These are phyloP conservation scores for Cadophora sp. DNA, from an alignment of 2,329 filamentous ascomycete genomes.

Conservation along the genomic window DNA sequence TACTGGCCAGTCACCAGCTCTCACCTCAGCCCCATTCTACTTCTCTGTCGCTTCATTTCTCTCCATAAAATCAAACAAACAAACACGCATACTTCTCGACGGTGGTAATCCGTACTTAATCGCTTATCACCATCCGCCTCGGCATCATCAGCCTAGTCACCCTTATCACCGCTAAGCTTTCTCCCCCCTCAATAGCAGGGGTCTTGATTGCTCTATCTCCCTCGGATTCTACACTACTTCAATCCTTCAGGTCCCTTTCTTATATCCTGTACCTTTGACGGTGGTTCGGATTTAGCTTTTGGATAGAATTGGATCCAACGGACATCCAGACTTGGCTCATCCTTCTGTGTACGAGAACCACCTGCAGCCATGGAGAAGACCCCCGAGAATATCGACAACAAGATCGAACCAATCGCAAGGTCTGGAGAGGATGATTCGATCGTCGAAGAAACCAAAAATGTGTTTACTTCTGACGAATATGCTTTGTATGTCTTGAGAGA, in stretches of 20 bases:
- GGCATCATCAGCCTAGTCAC: neutral
- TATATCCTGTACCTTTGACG: neutral
- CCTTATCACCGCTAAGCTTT: constrained; percentile 22
- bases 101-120: neutral
- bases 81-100: too few relatives aligned
- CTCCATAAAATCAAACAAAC: too few relatives aligned
- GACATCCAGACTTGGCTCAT: too few relatives aligned
- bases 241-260: neutral
- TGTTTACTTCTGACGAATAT: constrained; percentile 40
- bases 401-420: constrained; percentile 25
- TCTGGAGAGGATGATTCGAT: constrained; percentile 19
- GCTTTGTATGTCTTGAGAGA: too few relatives aligned
- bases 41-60: neutral
- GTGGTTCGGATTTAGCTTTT: neutral
- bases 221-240: neutral
- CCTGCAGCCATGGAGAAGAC: constrained; percentile 24
- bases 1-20: constrained; percentile 1
- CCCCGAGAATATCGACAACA: constrained; percentile 17
- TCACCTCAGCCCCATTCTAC: neutral
- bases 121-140: constrained; percentile 7
- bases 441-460: constrained; percentile 28
- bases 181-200: neutral
- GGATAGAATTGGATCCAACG: too few relatives aligned
- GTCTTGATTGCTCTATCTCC: neutral
- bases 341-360: neutral